Evolutionary conservation across 805 yeast genomes (phyloP), one percentile per base, ranked within the genome.

Genomic region (Helenozyma baotianmanensis): DNA sequence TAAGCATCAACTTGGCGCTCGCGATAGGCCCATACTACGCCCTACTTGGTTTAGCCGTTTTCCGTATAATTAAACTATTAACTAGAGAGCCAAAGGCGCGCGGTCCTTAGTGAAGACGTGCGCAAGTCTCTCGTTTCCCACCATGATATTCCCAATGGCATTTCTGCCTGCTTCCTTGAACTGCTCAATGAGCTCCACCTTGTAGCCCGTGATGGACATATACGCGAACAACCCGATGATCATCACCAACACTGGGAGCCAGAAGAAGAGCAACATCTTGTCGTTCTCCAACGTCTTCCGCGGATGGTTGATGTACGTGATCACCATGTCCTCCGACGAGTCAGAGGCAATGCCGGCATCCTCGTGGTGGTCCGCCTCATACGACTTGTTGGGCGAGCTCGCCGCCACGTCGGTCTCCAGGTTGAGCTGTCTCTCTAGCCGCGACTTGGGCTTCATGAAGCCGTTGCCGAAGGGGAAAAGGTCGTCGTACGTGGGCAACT

Each of bases 201-300:
- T 51, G 49, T 58, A 61, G 4, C 70, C 72, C 50, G 65, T 56
- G 12, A 63, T 53, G n/a, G 58, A 50, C 15, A 64, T 51, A 46
- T 72, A 54, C 33, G 72, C 64, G 45, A 70, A 64, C 6, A 77
- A 60, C 3, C 78, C 61, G 12, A 80, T 57, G 21, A 84, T 53
- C 14, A 80, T 46, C 32, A 86, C 60, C 54, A 76, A 59, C 23
- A 84, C 71, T 10, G 97, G 97, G 37, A 88, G 60, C 97, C 97
- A 89, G 71, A 89, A 88, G 55, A 89, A 85, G 40, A 86, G 62
- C 42, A 89, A 67, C 85, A 87, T 82, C 51, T 76, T 81, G 58
- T 89, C 97, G 49, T 86, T 82, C 47, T 67, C 69, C 23, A 74
- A 62, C 0, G 76, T 61, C 45, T 72, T 73, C 16, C 74, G 49